Evolutionary conservation across 1,284 basidiomycete genomes (phyloP), one percentile per base, ranked within the genome.

Genomic region (Trichosporon sp.): DNA sequence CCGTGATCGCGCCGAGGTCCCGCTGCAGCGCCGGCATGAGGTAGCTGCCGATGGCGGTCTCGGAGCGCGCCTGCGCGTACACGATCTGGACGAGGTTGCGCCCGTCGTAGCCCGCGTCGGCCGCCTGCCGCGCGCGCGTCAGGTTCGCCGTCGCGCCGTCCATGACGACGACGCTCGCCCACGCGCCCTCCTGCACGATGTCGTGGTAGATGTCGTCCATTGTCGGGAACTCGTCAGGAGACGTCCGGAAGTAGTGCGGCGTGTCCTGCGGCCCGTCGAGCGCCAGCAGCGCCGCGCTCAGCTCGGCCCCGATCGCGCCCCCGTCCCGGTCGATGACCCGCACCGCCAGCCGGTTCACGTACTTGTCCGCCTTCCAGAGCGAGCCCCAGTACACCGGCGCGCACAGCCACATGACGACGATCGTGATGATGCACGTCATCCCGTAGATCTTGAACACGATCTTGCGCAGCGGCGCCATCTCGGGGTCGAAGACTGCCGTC

Each of bases 241-340:
- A 69, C 9, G 80, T 78, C 11, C 32, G n/a, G 44, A 81, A 81
- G 73, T 79, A 81, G 44, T 68, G 62, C 25, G 80, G 74, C 25
- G 77, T 74, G 3, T 58, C 72, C 51, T 74, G 66, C 34, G 69
- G 38, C 11, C 56, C 42, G 23, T n/a, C 64, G 32, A 32, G 65
- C 18, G 42, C 25, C 12, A 70, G 47, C 23, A 81, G 72, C 5
- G 27, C 66, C 8, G 69, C 32, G 4, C 74, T 64, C 18, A 87
- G 72, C 0, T 76, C 75, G 21, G 77, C 70, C 5, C 86, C 86
- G 42, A 87, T 77, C 3, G 76, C 76, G 0, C 80, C 81, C 23
- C 81, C 83, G 72, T 87, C 86, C 38, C 84, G 81, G 76, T 87
- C 83, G 67, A 87, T 81, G 63, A 86, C 81, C 73, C 84, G 83